Evolutionary conservation across 2,329 filamentous ascomycete genomes (phyloP).

Genomic region (Talaromyces sp.): DNA sequence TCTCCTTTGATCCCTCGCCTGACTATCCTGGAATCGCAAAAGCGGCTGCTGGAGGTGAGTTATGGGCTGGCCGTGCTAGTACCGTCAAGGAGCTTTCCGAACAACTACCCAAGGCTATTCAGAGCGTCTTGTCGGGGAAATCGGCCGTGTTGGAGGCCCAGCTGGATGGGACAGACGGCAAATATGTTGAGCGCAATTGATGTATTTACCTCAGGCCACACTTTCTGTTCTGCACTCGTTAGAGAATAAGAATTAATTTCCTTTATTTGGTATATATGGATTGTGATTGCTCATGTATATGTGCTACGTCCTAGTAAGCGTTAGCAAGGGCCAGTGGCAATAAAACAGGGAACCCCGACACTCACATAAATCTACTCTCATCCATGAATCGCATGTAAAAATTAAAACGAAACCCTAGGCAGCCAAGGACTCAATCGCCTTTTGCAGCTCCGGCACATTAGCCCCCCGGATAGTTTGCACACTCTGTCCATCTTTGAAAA

Average conservation of each 20-base stretch:
- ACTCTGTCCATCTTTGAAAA: conserved; percentile 36
- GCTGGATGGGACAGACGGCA: conserved; percentile 53
- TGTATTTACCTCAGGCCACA: background rate
- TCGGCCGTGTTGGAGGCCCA: conserved; percentile 61
- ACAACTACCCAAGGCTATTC: conserved; percentile 54
- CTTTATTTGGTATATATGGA: background rate
- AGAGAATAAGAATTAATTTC: background rate
- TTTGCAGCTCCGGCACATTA: conserved; percentile 61
- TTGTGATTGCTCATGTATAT: background rate
- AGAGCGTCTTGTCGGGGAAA: conserved; percentile 52
- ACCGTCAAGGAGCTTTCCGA: conserved; percentile 53
- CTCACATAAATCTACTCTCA: background rate
- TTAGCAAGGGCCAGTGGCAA: background rate
- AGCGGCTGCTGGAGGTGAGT: conserved; percentile 58
- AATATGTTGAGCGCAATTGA: conserved; percentile 36
- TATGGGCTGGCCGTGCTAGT: conserved; percentile 58
- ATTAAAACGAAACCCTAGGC: background rate
- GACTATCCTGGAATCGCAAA: conserved; percentile 66
- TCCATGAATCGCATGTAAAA: background rate
- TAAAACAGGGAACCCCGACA: background rate
- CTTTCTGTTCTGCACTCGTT: background rate
- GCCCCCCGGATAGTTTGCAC: conserved; percentile 51
- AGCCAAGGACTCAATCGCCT: conserved; percentile 16
- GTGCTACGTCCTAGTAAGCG: background rate
- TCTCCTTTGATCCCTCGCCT: conserved; percentile 61